These are phyloP conservation scores for Colletotrichum noveboracense DNA, from an alignment of 2,329 filamentous ascomycete species.

Conservation along the genomic window DNA sequence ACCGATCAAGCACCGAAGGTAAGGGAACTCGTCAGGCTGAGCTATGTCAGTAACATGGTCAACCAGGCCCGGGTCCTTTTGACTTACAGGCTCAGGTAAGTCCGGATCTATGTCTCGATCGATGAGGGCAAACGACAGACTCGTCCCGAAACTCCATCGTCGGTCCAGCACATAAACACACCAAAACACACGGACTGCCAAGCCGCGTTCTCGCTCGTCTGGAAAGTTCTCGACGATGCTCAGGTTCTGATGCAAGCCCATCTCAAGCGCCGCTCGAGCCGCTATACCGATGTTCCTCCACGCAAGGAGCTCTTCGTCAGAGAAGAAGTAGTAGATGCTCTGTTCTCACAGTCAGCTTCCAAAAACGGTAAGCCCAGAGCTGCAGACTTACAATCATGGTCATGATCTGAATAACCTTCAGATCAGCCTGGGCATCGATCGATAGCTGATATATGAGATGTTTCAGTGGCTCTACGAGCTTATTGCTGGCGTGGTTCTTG, in stretches of 20 bases:
- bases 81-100: constrained; percentile 45
- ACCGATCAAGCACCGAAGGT: constrained; percentile 51
- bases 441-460: constrained; percentile 7
- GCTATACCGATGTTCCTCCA: constrained; percentile 54
- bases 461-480: constrained; percentile 34
- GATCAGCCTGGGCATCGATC: constrained; percentile 31
- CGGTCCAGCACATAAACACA: constrained; percentile 57
- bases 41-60: background rate
- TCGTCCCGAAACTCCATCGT: constrained; percentile 57
- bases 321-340: constrained; percentile 48
- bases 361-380: rapidly evolving
- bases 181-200: constrained; percentile 50
- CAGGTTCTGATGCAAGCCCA: constrained; percentile 52
- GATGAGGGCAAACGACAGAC: constrained; percentile 51
- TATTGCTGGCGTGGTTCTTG: constrained; percentile 29
- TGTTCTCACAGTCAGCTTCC: background rate
- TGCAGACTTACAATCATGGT: constrained; percentile 30
- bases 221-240: constrained; percentile 44
- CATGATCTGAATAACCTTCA: constrained; percentile 37
- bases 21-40: constrained; percentile 37
- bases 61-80: rapidly evolving
- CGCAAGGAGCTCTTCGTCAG: constrained; percentile 53
- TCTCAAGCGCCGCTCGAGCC: constrained; percentile 49
- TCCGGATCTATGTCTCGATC: constrained; percentile 55
- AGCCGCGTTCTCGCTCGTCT: constrained; percentile 30